Percentiles rank a stretch among this genome's conserved stretches.
phyloP scores from a whole-genome alignment of 108 stramenopile genomes.

The Skeletonema menzelii region DNA sequence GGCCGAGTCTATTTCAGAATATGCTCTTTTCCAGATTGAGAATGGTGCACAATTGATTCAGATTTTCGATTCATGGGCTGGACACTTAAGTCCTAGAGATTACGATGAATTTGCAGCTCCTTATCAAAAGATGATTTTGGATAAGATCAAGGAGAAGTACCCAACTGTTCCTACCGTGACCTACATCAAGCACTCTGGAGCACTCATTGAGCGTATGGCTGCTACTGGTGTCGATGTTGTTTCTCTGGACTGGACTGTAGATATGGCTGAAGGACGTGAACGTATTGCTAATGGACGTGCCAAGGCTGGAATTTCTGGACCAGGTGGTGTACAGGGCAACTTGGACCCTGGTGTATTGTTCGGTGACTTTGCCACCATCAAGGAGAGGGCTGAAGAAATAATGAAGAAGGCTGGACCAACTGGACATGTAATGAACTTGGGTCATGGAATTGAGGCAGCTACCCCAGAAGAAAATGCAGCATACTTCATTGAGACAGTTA shows the following conservation, averaged over 20 bases:
- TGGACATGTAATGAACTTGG: slow-evolving; percentile 98
- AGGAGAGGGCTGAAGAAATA: slow-evolving; percentile 94
- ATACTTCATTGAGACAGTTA: slow-evolving; percentile 94
- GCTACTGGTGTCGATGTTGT: slow-evolving; percentile 95
- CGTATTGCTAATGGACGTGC: slow-evolving; percentile 75
- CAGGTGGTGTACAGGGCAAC: slow-evolving; percentile 93
- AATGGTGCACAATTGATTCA: slow-evolving; percentile 98
- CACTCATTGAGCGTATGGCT: slow-evolving; percentile 92
- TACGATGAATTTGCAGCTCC: slow-evolving; percentile 96
- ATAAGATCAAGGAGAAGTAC: slow-evolving; percentile 87
- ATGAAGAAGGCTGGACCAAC: slow-evolving; percentile 84
- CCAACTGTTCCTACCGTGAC: slow-evolving; percentile 95
- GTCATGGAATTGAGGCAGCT: slow-evolving; percentile 96
- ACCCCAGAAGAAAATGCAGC: slow-evolving; percentile 96
- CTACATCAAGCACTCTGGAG: slow-evolving; percentile 93
- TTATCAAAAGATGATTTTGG: slow-evolving; percentile 92
- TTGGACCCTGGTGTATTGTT: slow-evolving; percentile 94
- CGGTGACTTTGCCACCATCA: slow-evolving; percentile 88
- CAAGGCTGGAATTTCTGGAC: slow-evolving; percentile 67
- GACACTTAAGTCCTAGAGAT: slow-evolving; percentile 90
- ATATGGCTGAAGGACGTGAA: slow-evolving; percentile 92
- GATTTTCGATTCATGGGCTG: slow-evolving; percentile 99
- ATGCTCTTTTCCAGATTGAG: slow-evolving; percentile 95
- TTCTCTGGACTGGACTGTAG: slow-evolving; percentile 97
- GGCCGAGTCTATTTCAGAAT: slow-evolving; percentile 89